Evolutionary conservation across 768 basidiomycete genomes (phyloP).

Genomic region (Suillus weaverae): DNA sequence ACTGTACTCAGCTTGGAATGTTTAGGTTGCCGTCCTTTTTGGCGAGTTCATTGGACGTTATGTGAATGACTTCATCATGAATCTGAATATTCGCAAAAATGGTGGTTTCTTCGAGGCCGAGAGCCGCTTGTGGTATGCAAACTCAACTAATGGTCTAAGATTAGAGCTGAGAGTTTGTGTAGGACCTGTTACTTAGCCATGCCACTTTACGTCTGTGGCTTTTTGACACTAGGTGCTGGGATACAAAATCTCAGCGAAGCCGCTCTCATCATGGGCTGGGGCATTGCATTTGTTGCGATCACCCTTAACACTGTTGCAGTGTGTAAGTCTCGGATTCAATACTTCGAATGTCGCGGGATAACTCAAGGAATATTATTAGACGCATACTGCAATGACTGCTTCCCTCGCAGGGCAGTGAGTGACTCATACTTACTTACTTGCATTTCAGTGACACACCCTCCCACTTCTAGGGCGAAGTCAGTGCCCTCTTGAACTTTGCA

Average conservation of each 20-base stretch:
- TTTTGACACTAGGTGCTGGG: constrained; percentile 41
- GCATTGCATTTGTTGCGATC: constrained; percentile 36
- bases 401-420: constrained; percentile 32
- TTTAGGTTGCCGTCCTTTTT: constrained; percentile 46
- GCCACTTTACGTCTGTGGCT: constrained; percentile 43
- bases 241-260: constrained; percentile 32
- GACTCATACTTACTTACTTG: not conserved
- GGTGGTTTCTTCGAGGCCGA: constrained; percentile 57
- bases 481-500: constrained; percentile 43
- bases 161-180: not conserved
- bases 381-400: constrained; percentile 40
- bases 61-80: constrained; percentile 51
- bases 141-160: not conserved
- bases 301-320: constrained; percentile 42
- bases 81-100: constrained; percentile 43
- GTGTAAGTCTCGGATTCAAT: constrained; percentile 26
- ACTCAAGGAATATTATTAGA: constrained; percentile 20
- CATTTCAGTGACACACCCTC: not conserved
- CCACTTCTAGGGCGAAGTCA: constrained; percentile 30
- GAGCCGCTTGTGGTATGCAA: constrained; percentile 40
- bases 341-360: not conserved
- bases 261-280: constrained; percentile 44
- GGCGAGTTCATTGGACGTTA: constrained; percentile 54
- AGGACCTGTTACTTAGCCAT: constrained; percentile 43
- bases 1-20: not conserved